Percentiles rank a stretch among this genome's conserved stretches.
phyloP scores from a whole-genome alignment of 768 basidiomycete genomes.

The Macrolepiota albuminosa region DNA sequence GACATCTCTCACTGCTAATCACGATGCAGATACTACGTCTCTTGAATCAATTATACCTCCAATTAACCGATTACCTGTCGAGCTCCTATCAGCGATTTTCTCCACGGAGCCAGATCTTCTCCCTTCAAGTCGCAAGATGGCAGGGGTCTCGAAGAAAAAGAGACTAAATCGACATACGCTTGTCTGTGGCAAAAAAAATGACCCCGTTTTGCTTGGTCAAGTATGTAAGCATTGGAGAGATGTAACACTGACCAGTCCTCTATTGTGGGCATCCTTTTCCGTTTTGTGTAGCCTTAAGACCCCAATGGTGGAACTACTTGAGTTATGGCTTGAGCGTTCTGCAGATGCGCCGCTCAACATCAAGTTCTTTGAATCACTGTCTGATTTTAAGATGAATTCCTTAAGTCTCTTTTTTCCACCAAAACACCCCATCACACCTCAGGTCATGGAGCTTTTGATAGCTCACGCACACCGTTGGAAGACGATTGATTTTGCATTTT shows the following conservation, averaged over 20 bases:
- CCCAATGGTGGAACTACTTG: neutral
- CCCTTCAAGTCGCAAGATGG: neutral
- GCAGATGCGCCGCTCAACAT: neutral
- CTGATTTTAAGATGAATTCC: neutral
- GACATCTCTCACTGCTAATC: neutral
- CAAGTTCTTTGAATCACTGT: neutral
- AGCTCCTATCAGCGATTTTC: constrained; percentile 1
- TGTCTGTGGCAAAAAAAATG: neutral
- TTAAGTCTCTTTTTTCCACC: neutral
- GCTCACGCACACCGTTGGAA: constrained; percentile 9
- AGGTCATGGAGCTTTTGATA: constrained; percentile 5
- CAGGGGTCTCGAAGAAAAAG: neutral
- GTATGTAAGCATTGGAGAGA: constrained; percentile 3
- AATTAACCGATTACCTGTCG: neutral
- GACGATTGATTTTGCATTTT: constrained; percentile 4
- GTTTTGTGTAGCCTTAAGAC: neutral
- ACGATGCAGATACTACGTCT: too few species aligned
- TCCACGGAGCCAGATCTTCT: neutral
- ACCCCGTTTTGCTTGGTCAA: constrained; percentile 3
- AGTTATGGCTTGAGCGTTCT: constrained; percentile 6
- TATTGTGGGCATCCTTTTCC: neutral
- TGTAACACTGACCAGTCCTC: neutral
- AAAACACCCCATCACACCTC: constrained; percentile 1
- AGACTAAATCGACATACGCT: neutral
- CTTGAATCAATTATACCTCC: neutral